phyloP scores from a whole-genome alignment of 148 eudicot genomes.

The Limonium bicolor region DNA sequence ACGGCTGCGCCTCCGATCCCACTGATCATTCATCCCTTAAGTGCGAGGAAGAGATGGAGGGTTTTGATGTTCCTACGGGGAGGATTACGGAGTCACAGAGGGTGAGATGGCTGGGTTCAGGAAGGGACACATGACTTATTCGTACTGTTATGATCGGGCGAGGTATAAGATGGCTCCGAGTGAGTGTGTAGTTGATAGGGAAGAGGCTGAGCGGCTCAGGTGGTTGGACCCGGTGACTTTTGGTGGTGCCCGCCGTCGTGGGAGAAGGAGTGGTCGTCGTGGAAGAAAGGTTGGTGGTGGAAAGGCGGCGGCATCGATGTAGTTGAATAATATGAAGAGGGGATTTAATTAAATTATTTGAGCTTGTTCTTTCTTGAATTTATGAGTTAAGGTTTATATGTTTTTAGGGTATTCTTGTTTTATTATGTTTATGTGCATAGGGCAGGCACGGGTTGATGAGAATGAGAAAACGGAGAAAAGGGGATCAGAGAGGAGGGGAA shows the following conservation, averaged over 20 bases:
- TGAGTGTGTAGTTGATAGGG: conserved; percentile 31
- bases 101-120: conserved; percentile 49
- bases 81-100: conserved; percentile 30
- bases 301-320: too few relatives aligned
- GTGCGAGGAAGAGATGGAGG: conserved; percentile 18
- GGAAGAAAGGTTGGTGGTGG: background rate
- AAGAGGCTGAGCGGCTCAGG: conserved; percentile 4
- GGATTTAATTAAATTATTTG: too few relatives aligned
- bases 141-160: conserved; percentile 64
- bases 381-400: too few relatives aligned
- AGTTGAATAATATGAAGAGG: too few relatives aligned
- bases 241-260: conserved; percentile 1
- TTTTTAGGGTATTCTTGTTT: too few relatives aligned
- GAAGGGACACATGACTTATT: conserved; percentile 62
- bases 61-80: conserved; percentile 16
- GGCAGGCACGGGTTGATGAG: too few relatives aligned
- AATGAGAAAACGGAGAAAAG: too few relatives aligned
- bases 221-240: conserved; percentile 1
- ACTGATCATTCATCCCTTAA: conserved; percentile 19
- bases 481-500: too few relatives aligned
- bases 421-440: too few relatives aligned
- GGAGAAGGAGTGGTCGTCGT: background rate
- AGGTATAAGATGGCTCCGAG: conserved; percentile 45
- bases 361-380: too few relatives aligned
- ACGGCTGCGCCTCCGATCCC: conserved; percentile 81